Evolutionary conservation across 345 rosid species (phyloP), one percentile per base, ranked within the genome.

Genomic region (Rhizophora apiculata): DNA sequence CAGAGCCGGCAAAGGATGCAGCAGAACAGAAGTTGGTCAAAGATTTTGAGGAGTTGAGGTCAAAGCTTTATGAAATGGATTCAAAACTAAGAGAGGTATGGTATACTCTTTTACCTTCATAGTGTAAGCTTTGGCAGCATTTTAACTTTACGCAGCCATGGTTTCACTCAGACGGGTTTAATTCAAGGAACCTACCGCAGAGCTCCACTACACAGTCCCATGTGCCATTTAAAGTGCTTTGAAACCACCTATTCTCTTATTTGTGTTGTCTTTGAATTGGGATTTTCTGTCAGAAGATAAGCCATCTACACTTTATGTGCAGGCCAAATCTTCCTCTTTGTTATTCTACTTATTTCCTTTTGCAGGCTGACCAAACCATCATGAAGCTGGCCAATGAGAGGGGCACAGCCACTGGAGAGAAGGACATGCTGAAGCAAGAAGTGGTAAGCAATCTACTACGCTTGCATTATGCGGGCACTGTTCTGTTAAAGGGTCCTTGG

Each of bases 301-400:
- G 60, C 6, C 19, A 56, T 56, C 29, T 56, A 4, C 18, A 43
- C 19, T 22, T n/a, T 2, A 26, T 8, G n/a, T 54, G 4, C 61
- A 3, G 60, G 30, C 29, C 30, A 21, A 49, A 37, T 60, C 29
- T 30, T 26, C 5, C 8, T 53, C 67, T 11, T 54, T 26, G 6
- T 67, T 30, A 13, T 31, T 43, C 19, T 2, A 2, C 34, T 39
- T 57, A 58, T 64, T 57, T 26, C 10, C 39, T 62, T 63, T 72
- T 77, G 55, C 79, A 84, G 91, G 88, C 91, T 65, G 85, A 83
- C 37, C 71, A 32, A 58, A 78, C 71, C 24, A 81, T 84, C 29
- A 52, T 21, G 52, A 72, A 75, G 74, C 74, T 87, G 67, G 74
- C 63, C 16, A 82, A 83, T 57, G 91, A 83, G 72, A 81, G 72